Evolutionary conservation across 108 stramenopile genomes (phyloP).

Genomic region (Epithemia pelagica): DNA sequence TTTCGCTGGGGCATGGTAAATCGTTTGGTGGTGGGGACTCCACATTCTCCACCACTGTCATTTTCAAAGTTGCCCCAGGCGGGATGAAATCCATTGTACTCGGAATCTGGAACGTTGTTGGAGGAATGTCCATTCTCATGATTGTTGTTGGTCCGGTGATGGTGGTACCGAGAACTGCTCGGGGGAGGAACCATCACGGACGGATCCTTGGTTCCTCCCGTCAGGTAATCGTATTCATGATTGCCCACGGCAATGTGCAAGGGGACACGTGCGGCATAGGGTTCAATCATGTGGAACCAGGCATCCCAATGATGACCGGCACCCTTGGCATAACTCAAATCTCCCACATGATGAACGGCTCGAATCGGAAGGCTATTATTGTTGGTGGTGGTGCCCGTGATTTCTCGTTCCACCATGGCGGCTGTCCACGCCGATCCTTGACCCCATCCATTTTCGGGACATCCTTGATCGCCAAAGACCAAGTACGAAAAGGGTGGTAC

Average conservation of each 20-base stretch:
- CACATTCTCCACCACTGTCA: slow-evolving; percentile 74
- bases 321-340: slow-evolving; percentile 56
- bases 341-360: slow-evolving; percentile 66
- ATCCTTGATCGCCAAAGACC: slow-evolving; percentile 68
- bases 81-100: slow-evolving; percentile 37
- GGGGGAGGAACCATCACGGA: slow-evolving; percentile 17
- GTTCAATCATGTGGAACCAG: slow-evolving; percentile 67
- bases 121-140: not conserved
- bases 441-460: slow-evolving; percentile 14
- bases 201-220: slow-evolving; percentile 55
- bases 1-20: slow-evolving; percentile 49
- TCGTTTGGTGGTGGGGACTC: slow-evolving; percentile 54
- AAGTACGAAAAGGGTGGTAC: slow-evolving; percentile 37
- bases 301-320: slow-evolving; percentile 65
- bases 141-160: no score
- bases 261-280: slow-evolving; percentile 58
- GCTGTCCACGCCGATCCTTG: slow-evolving; percentile 17
- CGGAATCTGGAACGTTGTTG: no score
- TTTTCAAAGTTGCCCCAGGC: slow-evolving; percentile 51
- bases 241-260: slow-evolving; percentile 77
- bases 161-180: no score
- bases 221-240: slow-evolving; percentile 81
- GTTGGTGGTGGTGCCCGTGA: slow-evolving; percentile 7
- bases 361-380: slow-evolving; percentile 10
- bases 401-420: slow-evolving; percentile 28